These are phyloP conservation scores for Colletotrichum salicis DNA, from an alignment of 2,329 filamentous ascomycete genomes.

Conservation along the genomic window DNA sequence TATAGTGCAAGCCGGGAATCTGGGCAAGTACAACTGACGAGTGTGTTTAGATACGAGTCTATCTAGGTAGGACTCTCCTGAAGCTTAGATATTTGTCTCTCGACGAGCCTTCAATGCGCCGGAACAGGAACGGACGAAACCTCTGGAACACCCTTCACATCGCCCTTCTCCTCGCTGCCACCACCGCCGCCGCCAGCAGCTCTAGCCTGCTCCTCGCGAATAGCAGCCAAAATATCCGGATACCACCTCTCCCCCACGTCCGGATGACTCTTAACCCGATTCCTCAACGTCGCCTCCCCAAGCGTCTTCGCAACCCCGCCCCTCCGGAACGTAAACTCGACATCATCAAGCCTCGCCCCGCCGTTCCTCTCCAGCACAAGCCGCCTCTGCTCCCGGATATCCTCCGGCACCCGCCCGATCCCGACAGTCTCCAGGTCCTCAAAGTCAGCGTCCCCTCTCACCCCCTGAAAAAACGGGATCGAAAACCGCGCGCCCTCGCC, in stretches of 20 bases:
- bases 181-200: conserved; percentile 40
- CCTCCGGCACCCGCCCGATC: conserved; percentile 68
- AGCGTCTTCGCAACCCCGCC: conserved; percentile 74
- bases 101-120: background rate
- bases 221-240: conserved; percentile 68
- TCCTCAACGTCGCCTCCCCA: conserved; percentile 86
- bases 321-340: conserved; percentile 86
- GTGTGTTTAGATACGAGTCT: background rate
- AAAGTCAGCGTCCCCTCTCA: conserved; percentile 81
- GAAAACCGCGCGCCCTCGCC: conserved; percentile 80
- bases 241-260: conserved; percentile 88
- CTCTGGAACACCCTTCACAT: background rate
- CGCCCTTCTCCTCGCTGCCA: conserved; percentile 42
- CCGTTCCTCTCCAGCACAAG: conserved; percentile 66
- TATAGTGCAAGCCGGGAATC: background rate
- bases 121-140: background rate
- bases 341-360: conserved; percentile 73
- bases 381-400: conserved; percentile 70
- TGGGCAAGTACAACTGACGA: background rate
- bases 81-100: background rate
- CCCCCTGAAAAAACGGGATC: conserved; percentile 90
- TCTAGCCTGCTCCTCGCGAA: conserved; percentile 67
- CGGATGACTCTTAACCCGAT: conserved; percentile 86
- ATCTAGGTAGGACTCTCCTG: background rate
- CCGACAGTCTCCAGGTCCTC: conserved; percentile 75